Conservation (phyloP, 352 stramenopile genomes). For the Pythium folliculosum region DNA sequence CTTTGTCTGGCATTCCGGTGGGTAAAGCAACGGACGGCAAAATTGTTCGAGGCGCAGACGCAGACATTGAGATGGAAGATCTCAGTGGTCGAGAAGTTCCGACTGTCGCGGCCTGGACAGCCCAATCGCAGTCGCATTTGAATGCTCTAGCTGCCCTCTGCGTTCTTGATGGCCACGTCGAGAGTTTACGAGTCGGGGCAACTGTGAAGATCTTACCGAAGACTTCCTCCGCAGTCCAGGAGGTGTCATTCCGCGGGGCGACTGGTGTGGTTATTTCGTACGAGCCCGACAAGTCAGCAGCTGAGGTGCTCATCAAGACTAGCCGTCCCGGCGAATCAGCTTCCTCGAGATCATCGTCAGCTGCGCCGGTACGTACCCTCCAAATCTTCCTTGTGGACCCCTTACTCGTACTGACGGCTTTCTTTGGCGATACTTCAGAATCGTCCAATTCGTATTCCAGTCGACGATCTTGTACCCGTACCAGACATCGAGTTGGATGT, state of each 20-base stretch:
- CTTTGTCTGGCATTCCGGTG: conserved; percentile 51
- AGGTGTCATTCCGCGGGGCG: conserved; percentile 74
- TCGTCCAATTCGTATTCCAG: conserved; percentile 75
- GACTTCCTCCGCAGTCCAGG: conserved; percentile 65
- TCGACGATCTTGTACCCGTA: conserved; percentile 79
- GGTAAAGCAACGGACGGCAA: conserved; percentile 42
- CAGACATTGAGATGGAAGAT: conserved; percentile 88
- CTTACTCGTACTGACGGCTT: background rate
- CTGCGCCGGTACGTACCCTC: conserved; percentile 34
- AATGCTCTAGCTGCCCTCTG: conserved; percentile 77
- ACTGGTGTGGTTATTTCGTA: conserved; percentile 77
- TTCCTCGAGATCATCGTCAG: conserved; percentile 13
- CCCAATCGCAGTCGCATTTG: conserved; percentile 52
- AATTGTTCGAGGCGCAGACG: conserved; percentile 36
- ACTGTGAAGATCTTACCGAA: conserved; percentile 86
- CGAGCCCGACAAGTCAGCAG: conserved; percentile 79
- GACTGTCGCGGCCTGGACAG: conserved; percentile 52
- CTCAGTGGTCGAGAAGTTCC: conserved; percentile 55
- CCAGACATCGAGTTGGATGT: conserved; percentile 75
- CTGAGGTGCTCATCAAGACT: conserved; percentile 68
- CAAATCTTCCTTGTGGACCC: background rate
- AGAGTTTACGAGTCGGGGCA: conserved; percentile 74
- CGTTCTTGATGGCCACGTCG: conserved; percentile 83
- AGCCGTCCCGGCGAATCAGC: conserved; percentile 43
- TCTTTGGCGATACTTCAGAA: conserved; percentile 36